A percentile compares a stretch with the other conserved stretches of the same genome.
Conservation (phyloP, 306 rosid species). For the Cyamopsis tetragonoloba region DNA sequence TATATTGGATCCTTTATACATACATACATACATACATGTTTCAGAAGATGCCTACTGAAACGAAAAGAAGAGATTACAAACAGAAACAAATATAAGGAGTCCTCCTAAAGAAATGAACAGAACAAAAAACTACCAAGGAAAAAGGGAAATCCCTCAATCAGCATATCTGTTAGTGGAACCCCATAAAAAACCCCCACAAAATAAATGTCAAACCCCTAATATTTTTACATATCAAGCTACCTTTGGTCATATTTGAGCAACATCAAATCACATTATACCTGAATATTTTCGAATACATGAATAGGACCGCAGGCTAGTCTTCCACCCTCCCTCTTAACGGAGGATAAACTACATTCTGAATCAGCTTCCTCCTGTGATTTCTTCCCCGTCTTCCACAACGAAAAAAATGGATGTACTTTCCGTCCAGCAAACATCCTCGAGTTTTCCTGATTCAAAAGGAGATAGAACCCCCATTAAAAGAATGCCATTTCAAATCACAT, state of each 20-base stretch:
- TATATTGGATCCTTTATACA: too few relatives aligned
- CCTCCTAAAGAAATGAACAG: neutral
- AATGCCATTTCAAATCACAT: neutral
- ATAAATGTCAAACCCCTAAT: neutral
- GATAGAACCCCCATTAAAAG: constrained; percentile 2
- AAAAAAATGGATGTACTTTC: constrained; percentile 72
- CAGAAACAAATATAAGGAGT: neutral
- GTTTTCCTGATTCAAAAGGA: constrained; percentile 53
- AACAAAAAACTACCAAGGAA: too few relatives aligned
- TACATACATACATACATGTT: too few relatives aligned
- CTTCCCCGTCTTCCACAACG: constrained; percentile 44
- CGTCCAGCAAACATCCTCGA: constrained; percentile 63
- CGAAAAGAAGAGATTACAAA: neutral
- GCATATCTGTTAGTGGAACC: neutral
- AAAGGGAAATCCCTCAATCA: neutral
- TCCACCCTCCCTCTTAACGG: constrained; percentile 21
- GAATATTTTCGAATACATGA: constrained; percentile 65
- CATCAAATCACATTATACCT: constrained; percentile 38
- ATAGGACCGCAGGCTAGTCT: constrained; percentile 37
- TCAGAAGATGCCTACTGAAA: neutral
- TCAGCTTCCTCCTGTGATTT: constrained; percentile 38
- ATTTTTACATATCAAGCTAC: neutral
- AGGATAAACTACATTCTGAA: constrained; percentile 11
- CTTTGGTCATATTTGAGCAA: neutral
- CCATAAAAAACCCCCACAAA: neutral